These are phyloP conservation scores for Suillus cothurnatus DNA, from an alignment of 768 basidiomycete genomes.

Conservation along the genomic window DNA sequence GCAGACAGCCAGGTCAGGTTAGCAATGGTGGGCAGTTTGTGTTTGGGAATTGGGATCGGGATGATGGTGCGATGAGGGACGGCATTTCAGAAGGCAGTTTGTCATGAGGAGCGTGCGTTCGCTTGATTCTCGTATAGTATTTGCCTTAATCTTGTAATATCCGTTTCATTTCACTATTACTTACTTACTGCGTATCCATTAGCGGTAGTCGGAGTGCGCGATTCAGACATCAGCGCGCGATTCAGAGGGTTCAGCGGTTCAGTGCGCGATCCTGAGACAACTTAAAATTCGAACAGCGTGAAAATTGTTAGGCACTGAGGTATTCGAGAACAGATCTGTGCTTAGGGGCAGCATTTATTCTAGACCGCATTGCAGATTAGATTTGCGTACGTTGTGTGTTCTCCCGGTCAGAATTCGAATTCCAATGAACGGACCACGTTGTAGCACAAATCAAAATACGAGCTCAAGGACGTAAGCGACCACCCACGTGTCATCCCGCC, in stretches of 20 bases:
- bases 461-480: neutral
- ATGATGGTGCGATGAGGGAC: conserved; percentile 31
- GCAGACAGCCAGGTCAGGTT: conserved; percentile 33
- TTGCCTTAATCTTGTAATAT: conserved; percentile 1
- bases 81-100: neutral
- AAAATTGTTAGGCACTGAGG: neutral
- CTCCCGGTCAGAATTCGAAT: neutral
- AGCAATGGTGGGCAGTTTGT: conserved; percentile 44
- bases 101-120: neutral
- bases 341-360: neutral
- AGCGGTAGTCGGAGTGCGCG: neutral
- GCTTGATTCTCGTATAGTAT: conserved; percentile 2
- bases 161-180: conserved; percentile 3
- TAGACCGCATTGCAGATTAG: neutral
- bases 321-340: neutral
- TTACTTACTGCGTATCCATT: conserved; percentile 4
- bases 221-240: neutral
- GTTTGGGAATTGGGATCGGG: conserved; percentile 47
- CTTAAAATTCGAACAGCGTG: neutral
- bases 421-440: neutral
- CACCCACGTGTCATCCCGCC: neutral
- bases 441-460: neutral
- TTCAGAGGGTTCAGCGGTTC: conserved; percentile 4
- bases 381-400: neutral
- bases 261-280: neutral